Evolutionary conservation across 257 asterid species (phyloP), one percentile per base, ranked within the genome.

Genomic region (Solanum sejunctum): DNA sequence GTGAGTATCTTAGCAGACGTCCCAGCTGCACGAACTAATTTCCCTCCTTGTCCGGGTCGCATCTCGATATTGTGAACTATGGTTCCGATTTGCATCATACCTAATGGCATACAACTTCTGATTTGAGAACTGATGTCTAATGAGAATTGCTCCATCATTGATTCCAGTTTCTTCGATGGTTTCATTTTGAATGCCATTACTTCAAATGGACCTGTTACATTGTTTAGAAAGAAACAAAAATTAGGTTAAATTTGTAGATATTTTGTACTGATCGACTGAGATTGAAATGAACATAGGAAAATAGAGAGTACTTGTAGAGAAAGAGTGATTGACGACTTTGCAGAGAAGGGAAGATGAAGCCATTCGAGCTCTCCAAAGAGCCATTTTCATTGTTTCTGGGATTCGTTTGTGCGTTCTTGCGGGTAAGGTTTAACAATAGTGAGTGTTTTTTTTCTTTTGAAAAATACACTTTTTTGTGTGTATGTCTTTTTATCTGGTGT

Each of bases 41-140:
- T 93, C 47, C 91, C 95, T 23, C 98, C 98, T 89, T 93, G 94
- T 2, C 98, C 98, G 17, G 97, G 98, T 41, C 98, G 98, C 79
- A 96, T 85, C 93, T 96, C 99, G n/a, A 94, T 91, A 88, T 94
- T 95, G 89, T 95, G 97, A 84, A 93, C 88, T 8, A 87, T 90
- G 70, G 92, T 95, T 60, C 98, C 97, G 1, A 93, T 95, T 36
- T 97, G 89, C 97, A 92, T 92, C 88, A 81, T 89, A 5, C 91
- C 84, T 51, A 93, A 84, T 3, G 94, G 94, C 97, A 93, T 91
- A 85, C 92, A 89, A 82, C 93, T 88, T 51, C 95, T 95, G 4
- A 86, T 85, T 87, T 90, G 93, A 55, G 97, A 91, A 89, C 91
- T 90, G 72, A 90, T 85, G 85, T 93, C 97, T 70, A 88, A 86